Base-by-base conservation (phyloP, 768 basidiomycete genomes). In the Agrocybe pediades region DNA sequence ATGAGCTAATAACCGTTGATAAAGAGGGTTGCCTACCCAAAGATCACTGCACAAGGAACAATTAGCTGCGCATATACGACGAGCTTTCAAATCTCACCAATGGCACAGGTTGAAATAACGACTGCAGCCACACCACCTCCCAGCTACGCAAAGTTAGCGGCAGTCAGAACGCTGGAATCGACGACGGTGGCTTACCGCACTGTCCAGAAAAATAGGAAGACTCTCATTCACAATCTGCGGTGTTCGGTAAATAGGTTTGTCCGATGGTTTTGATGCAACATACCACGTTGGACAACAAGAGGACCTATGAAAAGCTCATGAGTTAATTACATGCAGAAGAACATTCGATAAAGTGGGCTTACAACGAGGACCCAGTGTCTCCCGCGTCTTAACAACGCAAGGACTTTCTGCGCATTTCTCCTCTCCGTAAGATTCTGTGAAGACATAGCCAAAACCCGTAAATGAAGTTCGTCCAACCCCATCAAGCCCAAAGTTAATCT, bases 341-440 rank as follows among this genome's bases (percentile, higher is more conserved):
- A 19, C 19, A 24, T 25, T 11, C 16, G 25, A 36, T 2, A 51
- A 29, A 36, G 43, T 7, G 17, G 15, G 53, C 75, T 51, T 64
- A 92, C 95, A 41, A 97, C 95, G 8, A 98, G 80, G 15, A 98
- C 93, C 96, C 96, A 95, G 69, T 95, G 92, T 9, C 90, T 81
- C 0, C 91, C 89, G 58, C 76, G 80, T 36, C 75, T 68, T 77
- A 87, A 77, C 15, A 86, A 68, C 16, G 62, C 63, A 25, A 86
- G 69, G n/a, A 86, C 85, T 71, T 79, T 86, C 62, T 79, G 79
- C 0, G 92, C 92, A 58, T 93, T 88, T 41, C 68, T 59, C 59
- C 81, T 80, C 71, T 96, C 88, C 9, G 61, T 73, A 1, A 72
- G 55, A 64, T 92, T 78, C 20, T 90, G 89, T 0, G 92, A 94